phyloP scores from a whole-genome alignment of 2,329 filamentous ascomycete species.

The Aspergillus pseudoterreus region DNA sequence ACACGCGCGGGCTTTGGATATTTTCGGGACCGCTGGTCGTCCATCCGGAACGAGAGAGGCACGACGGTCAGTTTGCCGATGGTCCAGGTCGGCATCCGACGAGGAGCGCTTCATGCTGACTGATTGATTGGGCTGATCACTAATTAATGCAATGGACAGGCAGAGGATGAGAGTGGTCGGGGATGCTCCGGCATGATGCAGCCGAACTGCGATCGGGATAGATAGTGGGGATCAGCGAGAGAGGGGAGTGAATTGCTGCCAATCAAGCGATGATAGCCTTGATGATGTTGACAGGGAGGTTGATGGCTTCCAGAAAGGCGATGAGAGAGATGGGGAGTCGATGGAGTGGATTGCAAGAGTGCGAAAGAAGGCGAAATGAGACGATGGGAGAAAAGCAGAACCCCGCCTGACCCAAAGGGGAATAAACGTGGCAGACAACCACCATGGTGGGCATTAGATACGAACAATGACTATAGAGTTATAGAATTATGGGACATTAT shows the following conservation, averaged over 20 bases:
- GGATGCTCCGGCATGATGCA: slow-evolving; percentile 24
- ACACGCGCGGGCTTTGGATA: slow-evolving; percentile 43
- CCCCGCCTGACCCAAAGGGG: no score
- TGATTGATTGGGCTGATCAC: slow-evolving; percentile 4
- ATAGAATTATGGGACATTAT: no score
- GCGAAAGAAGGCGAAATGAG: no score
- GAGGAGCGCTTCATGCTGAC: slow-evolving; percentile 33
- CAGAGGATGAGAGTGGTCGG: slow-evolving; percentile 9
- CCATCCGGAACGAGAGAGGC: slow-evolving; percentile 18
- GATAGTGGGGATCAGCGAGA: slow-evolving; percentile 2
- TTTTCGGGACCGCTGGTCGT: slow-evolving; percentile 26
- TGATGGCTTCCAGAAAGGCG: background rate
- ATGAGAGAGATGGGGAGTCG: no score
- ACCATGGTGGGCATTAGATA: no score
- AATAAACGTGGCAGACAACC: no score
- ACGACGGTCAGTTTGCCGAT: slow-evolving; percentile 21
- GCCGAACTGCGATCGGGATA: slow-evolving; percentile 10
- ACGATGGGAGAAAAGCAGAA: no score
- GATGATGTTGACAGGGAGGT: background rate
- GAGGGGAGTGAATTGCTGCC: slow-evolving; percentile 1
- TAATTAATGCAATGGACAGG: slow-evolving; percentile 5
- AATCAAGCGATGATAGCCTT: background rate
- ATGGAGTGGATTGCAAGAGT: no score
- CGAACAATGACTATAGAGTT: no score
- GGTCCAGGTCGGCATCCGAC: slow-evolving; percentile 32